A percentile compares a stretch with the other conserved stretches of the same genome.
Conservation (phyloP, 495 filamentous ascomycete species). For the Ascobolus immersus region DNA sequence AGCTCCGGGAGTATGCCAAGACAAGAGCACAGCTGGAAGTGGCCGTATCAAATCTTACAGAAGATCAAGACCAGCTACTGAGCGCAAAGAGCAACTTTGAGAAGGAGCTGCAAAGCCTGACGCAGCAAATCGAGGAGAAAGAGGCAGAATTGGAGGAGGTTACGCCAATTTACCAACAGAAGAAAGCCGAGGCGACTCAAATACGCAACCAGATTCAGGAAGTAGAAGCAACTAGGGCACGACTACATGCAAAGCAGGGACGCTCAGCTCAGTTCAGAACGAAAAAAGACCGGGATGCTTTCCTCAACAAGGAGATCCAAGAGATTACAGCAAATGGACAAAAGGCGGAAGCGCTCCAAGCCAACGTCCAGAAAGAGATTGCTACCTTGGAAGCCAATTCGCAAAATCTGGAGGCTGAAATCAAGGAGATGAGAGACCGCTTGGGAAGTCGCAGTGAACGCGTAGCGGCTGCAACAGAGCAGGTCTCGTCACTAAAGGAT, state of each 20-base stretch:
- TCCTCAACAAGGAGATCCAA: slow-evolving; percentile 52
- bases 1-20: slow-evolving; percentile 55
- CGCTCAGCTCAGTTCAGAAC: slow-evolving; percentile 69
- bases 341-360: slow-evolving; percentile 53
- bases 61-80: slow-evolving; percentile 31
- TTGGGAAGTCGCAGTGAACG: slow-evolving; percentile 57
- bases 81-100: slow-evolving; percentile 58
- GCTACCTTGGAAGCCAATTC: slow-evolving; percentile 43
- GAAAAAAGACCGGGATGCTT: slow-evolving; percentile 69
- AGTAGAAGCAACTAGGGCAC: slow-evolving; percentile 47
- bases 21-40: slow-evolving; percentile 62
- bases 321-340: slow-evolving; percentile 51
- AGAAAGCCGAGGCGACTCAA: slow-evolving; percentile 43
- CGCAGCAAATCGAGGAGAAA: slow-evolving; percentile 44
- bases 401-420: slow-evolving; percentile 41
- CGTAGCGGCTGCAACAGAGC: slow-evolving; percentile 39
- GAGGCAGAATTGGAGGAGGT: slow-evolving; percentile 50
- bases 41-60: slow-evolving; percentile 51
- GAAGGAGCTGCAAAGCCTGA: slow-evolving; percentile 45
- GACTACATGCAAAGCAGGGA: slow-evolving; percentile 82
- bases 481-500: slow-evolving; percentile 58
- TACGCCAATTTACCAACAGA: slow-evolving; percentile 44
- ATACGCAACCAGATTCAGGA: slow-evolving; percentile 44
- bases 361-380: slow-evolving; percentile 73
- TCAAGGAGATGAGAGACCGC: slow-evolving; percentile 38